These are phyloP conservation scores for Neurospora tetrasperma DNA, from an alignment of 495 filamentous ascomycete genomes.

Conservation along the genomic window DNA sequence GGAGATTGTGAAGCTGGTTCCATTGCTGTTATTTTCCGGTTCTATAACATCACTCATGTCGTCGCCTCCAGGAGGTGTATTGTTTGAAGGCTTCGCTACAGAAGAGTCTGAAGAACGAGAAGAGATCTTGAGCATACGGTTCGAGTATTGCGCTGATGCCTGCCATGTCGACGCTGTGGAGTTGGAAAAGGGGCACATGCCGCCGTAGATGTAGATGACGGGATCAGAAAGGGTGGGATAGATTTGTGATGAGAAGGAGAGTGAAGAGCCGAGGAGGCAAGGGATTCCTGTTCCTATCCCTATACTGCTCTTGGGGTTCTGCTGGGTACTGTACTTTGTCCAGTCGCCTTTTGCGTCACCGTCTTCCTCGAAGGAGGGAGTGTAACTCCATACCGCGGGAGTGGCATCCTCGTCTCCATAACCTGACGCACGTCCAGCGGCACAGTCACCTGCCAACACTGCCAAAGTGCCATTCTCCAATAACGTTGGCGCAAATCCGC, in stretches of 20 bases:
- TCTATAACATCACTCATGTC: neutral
- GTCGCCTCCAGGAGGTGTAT: constrained; percentile 7
- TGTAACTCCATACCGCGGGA: constrained; percentile 31
- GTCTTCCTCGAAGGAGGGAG: constrained; percentile 5
- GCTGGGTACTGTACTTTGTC: constrained; percentile 17
- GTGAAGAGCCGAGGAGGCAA: constrained; percentile 54
- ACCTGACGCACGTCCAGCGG: constrained; percentile 17
- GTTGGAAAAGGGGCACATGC: constrained; percentile 65
- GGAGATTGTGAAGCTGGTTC: constrained; percentile 11
- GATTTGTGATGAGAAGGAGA: constrained; percentile 54
- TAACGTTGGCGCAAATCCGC: constrained; percentile 53
- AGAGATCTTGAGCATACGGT: constrained; percentile 54
- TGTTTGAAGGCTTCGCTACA: constrained; percentile 24
- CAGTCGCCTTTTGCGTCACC: constrained; percentile 15
- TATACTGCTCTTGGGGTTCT: constrained; percentile 2
- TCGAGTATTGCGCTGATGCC: constrained; percentile 62
- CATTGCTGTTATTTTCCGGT: constrained; percentile 12
- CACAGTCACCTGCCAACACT: constrained; percentile 62
- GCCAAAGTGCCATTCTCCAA: constrained; percentile 55
- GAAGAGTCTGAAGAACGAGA: constrained; percentile 33
- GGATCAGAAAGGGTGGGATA: constrained; percentile 36
- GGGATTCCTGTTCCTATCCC: constrained; percentile 35
- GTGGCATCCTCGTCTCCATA: constrained; percentile 1
- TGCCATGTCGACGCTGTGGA: constrained; percentile 42
- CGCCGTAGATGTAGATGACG: constrained; percentile 68